Evolutionary conservation across 768 basidiomycete genomes (phyloP).

Genomic region (Kwoniella heveanensis): DNA sequence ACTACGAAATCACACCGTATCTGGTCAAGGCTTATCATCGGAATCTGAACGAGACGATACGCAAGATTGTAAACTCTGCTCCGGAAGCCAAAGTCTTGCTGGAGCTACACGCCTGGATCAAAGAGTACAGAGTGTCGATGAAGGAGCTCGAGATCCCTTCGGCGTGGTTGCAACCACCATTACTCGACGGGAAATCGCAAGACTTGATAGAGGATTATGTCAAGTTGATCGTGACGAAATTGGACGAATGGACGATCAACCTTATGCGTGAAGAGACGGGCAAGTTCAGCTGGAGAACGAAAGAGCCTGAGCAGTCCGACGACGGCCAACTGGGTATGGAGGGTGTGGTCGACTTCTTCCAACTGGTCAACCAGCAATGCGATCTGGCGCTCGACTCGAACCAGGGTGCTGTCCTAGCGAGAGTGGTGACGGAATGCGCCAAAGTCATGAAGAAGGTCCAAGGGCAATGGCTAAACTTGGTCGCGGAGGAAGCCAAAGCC

Average conservation of each 20-base stretch:
- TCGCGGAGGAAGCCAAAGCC: constrained; percentile 84
- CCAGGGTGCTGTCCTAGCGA: constrained; percentile 87
- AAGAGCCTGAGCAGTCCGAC: constrained; percentile 83
- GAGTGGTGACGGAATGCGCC: constrained; percentile 82
- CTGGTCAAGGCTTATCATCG: constrained; percentile 90
- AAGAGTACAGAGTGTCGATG: constrained; percentile 93
- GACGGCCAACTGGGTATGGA: constrained; percentile 89
- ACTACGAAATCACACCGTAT: constrained; percentile 82
- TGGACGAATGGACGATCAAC: constrained; percentile 95
- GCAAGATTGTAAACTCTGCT: constrained; percentile 68
- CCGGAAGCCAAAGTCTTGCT: constrained; percentile 88
- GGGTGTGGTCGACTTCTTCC: constrained; percentile 91
- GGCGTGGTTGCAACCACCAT: constrained; percentile 79
- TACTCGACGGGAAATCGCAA: constrained; percentile 95
- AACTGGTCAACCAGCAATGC: constrained; percentile 90
- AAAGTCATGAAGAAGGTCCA: constrained; percentile 88
- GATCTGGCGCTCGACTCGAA: constrained; percentile 94
- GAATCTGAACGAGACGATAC: constrained; percentile 72
- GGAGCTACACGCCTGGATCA: constrained; percentile 86
- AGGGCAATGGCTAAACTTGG: constrained; percentile 77
- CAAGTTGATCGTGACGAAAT: constrained; percentile 84
- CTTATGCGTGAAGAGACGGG: constrained; percentile 86
- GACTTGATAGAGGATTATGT: constrained; percentile 92
- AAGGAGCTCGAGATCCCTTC: constrained; percentile 83
- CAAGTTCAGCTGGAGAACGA: constrained; percentile 78